phyloP scores from a whole-genome alignment of 2,329 filamentous ascomycete genomes.

The Microdochium nivale region DNA sequence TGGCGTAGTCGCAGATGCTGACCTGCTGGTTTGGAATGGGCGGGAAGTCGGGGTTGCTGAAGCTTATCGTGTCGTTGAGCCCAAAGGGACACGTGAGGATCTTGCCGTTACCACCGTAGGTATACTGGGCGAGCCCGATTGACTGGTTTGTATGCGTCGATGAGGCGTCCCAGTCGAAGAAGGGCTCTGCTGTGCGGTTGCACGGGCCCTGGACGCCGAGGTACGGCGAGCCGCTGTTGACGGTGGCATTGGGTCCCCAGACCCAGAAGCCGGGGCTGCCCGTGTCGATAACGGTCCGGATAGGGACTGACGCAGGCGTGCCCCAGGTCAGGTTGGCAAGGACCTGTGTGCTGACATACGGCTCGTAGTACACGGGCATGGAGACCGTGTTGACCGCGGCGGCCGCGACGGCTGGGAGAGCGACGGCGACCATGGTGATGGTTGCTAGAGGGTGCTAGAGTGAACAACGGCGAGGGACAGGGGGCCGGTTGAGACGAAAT shows the following conservation, averaged over 20 bases:
- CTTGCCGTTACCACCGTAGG: slow-evolving; percentile 2
- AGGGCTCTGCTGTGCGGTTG: slow-evolving; percentile 1
- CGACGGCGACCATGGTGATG: slow-evolving; percentile 6
- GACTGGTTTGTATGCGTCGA: neutral
- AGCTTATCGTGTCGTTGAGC: slow-evolving; percentile 3
- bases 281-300: slow-evolving; percentile 3
- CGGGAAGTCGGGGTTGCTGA: neutral
- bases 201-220: slow-evolving; percentile 1
- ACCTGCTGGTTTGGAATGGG: slow-evolving; percentile 2
- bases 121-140: neutral
- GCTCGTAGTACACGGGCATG: slow-evolving; percentile 3
- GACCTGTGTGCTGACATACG: slow-evolving; percentile 1
- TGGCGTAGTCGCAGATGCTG: slow-evolving; percentile 1
- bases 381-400: slow-evolving; percentile 2
- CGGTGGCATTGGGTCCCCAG: neutral
- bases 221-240: slow-evolving; percentile 4
- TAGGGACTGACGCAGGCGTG: neutral
- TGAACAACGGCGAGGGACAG: neutral
- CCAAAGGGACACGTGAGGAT: slow-evolving; percentile 1
- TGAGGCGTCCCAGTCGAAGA: slow-evolving; percentile 2
- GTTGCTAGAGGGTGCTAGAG: neutral
- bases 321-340: slow-evolving; percentile 4
- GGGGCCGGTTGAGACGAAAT: too few species aligned
- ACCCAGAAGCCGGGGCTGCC: slow-evolving; percentile 4
- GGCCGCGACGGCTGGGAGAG: neutral